These are phyloP conservation scores for Pseudotulostoma volvatum DNA, from an alignment of 495 filamentous ascomycete species.

Conservation along the genomic window DNA sequence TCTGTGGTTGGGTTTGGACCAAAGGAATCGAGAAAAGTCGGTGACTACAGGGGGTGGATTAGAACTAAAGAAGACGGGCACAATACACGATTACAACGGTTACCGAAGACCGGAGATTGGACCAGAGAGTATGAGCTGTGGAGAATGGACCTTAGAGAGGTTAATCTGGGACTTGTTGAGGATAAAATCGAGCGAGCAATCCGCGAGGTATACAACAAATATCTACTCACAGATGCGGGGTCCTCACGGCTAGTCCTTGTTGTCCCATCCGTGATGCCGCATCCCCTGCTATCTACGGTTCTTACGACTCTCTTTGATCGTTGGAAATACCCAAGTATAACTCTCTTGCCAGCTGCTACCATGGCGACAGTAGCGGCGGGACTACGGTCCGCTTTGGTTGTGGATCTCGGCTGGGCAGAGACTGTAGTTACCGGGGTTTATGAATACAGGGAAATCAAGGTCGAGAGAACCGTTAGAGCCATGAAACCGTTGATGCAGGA, in stretches of 20 bases:
- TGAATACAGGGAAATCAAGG: conserved; percentile 67
- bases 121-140: conserved; percentile 64
- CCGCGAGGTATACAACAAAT: conserved; percentile 73
- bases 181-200: conserved; percentile 79
- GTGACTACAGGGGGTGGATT: conserved; percentile 65
- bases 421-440: conserved; percentile 67
- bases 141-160: conserved; percentile 50
- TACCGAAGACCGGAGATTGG: conserved; percentile 45
- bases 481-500: conserved; percentile 52
- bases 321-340: conserved; percentile 68
- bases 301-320: conserved; percentile 62
- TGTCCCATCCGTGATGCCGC: conserved; percentile 61
- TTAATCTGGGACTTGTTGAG: conserved; percentile 63
- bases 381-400: conserved; percentile 58
- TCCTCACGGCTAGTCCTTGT: conserved; percentile 58
- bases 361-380: conserved; percentile 64
- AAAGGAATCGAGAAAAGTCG: conserved; percentile 56
- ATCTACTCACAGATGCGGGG: conserved; percentile 58
- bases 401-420: conserved; percentile 88
- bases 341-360: conserved; percentile 56
- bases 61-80: conserved; percentile 10
- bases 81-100: conserved; percentile 4
- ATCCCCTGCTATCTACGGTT: conserved; percentile 56
- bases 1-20: conserved; percentile 57
- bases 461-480: conserved; percentile 51